Evolutionary conservation across 2,329 filamentous ascomycete species (phyloP), one percentile per base, ranked within the genome.

Genomic region (Exophiala viscosa): DNA sequence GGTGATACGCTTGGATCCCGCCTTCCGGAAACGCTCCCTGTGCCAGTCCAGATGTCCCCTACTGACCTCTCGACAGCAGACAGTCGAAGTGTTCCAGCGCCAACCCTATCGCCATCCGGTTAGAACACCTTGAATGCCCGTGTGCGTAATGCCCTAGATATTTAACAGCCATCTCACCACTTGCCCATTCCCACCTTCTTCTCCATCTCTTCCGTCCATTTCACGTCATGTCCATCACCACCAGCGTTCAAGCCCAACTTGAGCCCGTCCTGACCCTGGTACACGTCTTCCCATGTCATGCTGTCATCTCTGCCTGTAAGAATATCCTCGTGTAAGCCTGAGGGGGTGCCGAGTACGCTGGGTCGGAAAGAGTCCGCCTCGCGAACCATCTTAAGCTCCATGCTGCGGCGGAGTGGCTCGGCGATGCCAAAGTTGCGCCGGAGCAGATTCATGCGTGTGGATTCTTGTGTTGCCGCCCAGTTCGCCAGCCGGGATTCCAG

Each of bases 341-440:
- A 60, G 45, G 75, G 72, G 23, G 44, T 40, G 40, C 83, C 80
- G 50, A 95, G 75, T 41, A 82, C 84, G 63, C 82, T 75, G 44
- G 90, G 90, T 65, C 84, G 80, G 86, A 90, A 95, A 71, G 67
- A 69, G 14, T 88, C 84, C 60, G 89, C 86, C 55, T 86, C 84
- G 57, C 83, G 76, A 14, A 88, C 85, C 68, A 95, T 92, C 81
- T 90, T 88, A 70, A 96, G 79, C 78, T 99, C 93, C 93, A 99
- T 96, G 57, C 86, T 88, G 49, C 92, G 84, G 52, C 90, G 84
- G 65, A 97, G 84, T 2, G 93, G 93, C 80, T 97, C 93, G 20
- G 88, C 89, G 65, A 96, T 86, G 60, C 93, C 93, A 71, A 90
- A 97, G 42, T 89, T 85, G 61, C 90, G 87, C 60, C 90, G 85